phyloP scores from a whole-genome alignment of 2,329 filamentous ascomycete genomes.

The Neofusicoccum kwambonambiense region DNA sequence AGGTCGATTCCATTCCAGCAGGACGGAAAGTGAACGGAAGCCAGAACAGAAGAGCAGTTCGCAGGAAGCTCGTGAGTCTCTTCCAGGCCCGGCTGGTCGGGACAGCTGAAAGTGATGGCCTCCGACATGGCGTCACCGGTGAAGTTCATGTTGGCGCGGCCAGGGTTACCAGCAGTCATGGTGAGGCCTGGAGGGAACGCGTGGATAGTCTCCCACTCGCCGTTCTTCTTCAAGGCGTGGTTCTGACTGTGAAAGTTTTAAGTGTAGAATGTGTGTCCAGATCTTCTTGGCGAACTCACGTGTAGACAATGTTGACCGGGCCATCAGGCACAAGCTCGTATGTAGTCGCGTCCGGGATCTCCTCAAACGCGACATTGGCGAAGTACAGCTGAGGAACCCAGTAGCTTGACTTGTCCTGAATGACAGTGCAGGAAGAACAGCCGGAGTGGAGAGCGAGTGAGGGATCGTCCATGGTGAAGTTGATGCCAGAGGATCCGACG shows the following conservation, averaged over 20 bases:
- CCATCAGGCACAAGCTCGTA: not conserved
- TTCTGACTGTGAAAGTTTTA: not conserved
- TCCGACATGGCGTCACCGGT: conserved; percentile 50
- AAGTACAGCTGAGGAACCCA: conserved; percentile 35
- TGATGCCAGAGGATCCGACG: conserved; percentile 25
- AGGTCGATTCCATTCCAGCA: conserved; percentile 21
- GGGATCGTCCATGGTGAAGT: conserved; percentile 24
- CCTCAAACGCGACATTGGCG: conserved; percentile 17
- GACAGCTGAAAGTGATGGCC: conserved; percentile 58
- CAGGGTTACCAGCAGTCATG: conserved; percentile 67
- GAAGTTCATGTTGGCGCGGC: conserved; percentile 23
- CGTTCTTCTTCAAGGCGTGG: conserved; percentile 44
- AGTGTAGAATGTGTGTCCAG: conserved; percentile 24
- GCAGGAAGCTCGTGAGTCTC: conserved; percentile 63
- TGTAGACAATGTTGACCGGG: not conserved
- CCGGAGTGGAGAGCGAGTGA: conserved; percentile 18
- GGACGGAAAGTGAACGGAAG: conserved; percentile 69
- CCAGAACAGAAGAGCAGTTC: conserved; percentile 60
- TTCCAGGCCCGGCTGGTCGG: conserved; percentile 42
- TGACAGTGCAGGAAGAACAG: conserved; percentile 40
- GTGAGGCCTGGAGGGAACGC: conserved; percentile 70
- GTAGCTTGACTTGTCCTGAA: conserved; percentile 56
- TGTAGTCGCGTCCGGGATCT: conserved; percentile 15
- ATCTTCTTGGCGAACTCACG: not conserved
- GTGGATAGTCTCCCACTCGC: conserved; percentile 55